Evolutionary conservation across 306 rosid species (phyloP), one percentile per base, ranked within the genome.

Genomic region (Hippophae gyantsensis): DNA sequence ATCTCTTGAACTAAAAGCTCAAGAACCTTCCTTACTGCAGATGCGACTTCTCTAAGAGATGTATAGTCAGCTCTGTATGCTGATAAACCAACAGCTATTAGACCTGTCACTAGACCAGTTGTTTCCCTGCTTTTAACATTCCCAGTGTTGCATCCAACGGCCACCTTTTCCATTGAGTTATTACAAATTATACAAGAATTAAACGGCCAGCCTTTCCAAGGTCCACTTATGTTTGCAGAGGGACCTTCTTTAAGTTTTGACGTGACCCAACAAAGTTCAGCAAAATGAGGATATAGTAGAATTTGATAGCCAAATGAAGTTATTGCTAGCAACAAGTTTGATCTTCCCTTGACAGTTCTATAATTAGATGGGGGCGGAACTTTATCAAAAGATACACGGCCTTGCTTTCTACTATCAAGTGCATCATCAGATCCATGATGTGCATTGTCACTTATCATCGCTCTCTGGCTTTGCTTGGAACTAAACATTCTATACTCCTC

Each of bases 171-270:
- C 38, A 51, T 63, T 46, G 81, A 60, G 62, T 70, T 78, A 66
- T 45, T 58, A 48, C 88, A 83, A 70, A 80, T 72, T 23, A 92
- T 70, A 76, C 99, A 92, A 41, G 99, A 85, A 75, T 92, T 88
- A 75, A 92, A 92, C 61, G 98, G 96, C 99, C 99, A 92, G 42
- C 95, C 93, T 78, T 80, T 92, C 99, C 99, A 92, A 41, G 95
- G 96, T 43, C 99, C 99, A 69, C 74, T 88, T 61, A 75, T 76
- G 62, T 92, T 95, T 57, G 90, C 85, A 69, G 71, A 80, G 53
- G 99, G 99, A 71, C 96, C 99, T 62, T 83, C 89, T 68, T 83
- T 82, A 65, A 92, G 73, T 60, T 88, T 92, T 54, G 99, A 92
- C 4, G 99, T 92, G 79, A 88, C 78, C 99, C 96, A 88, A 73